Base-by-base conservation (phyloP, 306 rosid genomes). In the Dalbergia oliveri region DNA sequence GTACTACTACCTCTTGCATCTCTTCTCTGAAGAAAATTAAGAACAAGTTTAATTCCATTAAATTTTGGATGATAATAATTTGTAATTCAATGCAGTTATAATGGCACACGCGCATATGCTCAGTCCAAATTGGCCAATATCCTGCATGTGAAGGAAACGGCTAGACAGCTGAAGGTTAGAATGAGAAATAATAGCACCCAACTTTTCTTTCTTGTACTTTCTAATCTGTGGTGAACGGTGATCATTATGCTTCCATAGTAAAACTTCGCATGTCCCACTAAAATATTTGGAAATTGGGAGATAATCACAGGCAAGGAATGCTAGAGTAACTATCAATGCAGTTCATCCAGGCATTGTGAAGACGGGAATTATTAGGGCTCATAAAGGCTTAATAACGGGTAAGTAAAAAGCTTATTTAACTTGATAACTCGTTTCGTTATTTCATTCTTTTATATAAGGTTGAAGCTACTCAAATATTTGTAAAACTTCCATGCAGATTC, bases 341-440 rank as follows among this genome's bases (percentile, higher is more conserved):
- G 85, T 95, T 14, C 99, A 93, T 83, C 99, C 99, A 4, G 99
- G 99, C 16, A 86, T 91, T 16, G 98, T 95, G 59, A 95, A 89
- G 84, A 95, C 98, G 0, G 99, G 90, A 37, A 95, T 93, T 66
- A 88, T 90, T 4, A 87, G 90, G 87, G 97, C 97, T 64, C 97
- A 90, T 43, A 92, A 91, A 82, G 91, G 97, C 49, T 72, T 95
- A 45, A 83, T 93, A 72, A 88, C 97, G 75, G 94, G 97, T 79
- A 79, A 65, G 80, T 9, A 23, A 45, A 56, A 35, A 68, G n/a
- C 73, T 63, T 53, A 44, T 47, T 64, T 62, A 60, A 76, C 9
- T 61, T 60, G 26, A 15, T 16, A 19, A 18, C 16, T 41, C 26
- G 8, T 58, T 34, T 44, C 14, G 26, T 72, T 23, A 23, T 49